phyloP scores from a whole-genome alignment of 139 green algal species.

The Gonium pectorale region DNA sequence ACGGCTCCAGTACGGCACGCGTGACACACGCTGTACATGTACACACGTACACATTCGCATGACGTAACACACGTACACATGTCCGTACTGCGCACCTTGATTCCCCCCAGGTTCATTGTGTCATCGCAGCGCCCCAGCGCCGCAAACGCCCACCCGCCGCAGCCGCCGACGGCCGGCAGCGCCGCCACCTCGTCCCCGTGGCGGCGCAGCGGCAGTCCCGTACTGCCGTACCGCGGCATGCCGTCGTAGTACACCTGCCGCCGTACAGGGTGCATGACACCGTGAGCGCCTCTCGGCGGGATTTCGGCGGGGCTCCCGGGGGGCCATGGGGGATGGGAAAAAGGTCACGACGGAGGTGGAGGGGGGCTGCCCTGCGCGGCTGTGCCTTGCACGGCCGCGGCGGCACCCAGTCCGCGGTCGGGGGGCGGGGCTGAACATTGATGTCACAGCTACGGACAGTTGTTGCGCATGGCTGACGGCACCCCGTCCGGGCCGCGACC shows the following conservation, averaged over 20 bases:
- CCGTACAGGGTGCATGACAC: no score
- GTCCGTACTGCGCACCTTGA: conserved; percentile 71
- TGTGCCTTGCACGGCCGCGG: no score
- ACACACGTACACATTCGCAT: background rate
- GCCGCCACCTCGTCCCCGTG: conserved; percentile 92
- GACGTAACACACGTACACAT: background rate
- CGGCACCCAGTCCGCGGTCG: no score
- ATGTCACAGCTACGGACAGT: no score
- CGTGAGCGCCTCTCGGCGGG: no score
- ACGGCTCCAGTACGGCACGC: no score
- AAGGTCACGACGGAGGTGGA: background rate
- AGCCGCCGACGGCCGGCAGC: conserved; percentile 37
- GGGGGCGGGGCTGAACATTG: no score
- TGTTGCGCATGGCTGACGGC: no score
- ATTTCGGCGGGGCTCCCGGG: no score
- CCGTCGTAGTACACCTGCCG: conserved; percentile 86
- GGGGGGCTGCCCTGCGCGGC: no score
- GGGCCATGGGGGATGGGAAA: no score
- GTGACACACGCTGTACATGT: background rate
- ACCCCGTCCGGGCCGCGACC: no score
- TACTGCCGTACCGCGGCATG: conserved; percentile 77
- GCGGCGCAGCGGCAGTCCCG: conserved; percentile 73
- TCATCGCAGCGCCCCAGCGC: conserved; percentile 91
- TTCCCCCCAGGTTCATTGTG: conserved; percentile 98
- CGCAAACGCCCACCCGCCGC: conserved; percentile 42